Evolutionary conservation across 345 rosid species (phyloP).

Genomic region (Citrus sinensis): DVS_A1.0 CM039165.1:23485001-23485500

Average conservation of each 20-base stretch:
- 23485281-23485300: slow-evolving; percentile 36
- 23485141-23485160: slow-evolving; percentile 37
- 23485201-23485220: slow-evolving; percentile 22
- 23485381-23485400: slow-evolving; percentile 14
- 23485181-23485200: slow-evolving; percentile 33
- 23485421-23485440: slow-evolving; percentile 39
- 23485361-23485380: slow-evolving; percentile 1
- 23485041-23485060: slow-evolving; percentile 48
- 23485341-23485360: slow-evolving; percentile 19
- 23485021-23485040: slow-evolving; percentile 56
- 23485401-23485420: slow-evolving; percentile 45
- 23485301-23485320: slow-evolving; percentile 54
- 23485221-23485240: slow-evolving; percentile 50
- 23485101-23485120: slow-evolving; percentile 47
- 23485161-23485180: slow-evolving; percentile 42
- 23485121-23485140: slow-evolving; percentile 61
- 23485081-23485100: slow-evolving; percentile 37
- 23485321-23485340: slow-evolving; percentile 41
- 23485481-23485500: neutral
- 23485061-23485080: slow-evolving; percentile 56
- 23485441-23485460: slow-evolving; percentile 30
- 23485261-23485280: slow-evolving; percentile 9
- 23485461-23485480: slow-evolving; percentile 18
- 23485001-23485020: slow-evolving; percentile 31
- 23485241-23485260: slow-evolving; percentile 31